phyloP scores from a whole-genome alignment of 768 basidiomycete species.

The Pulveroboletus sp. region DNA sequence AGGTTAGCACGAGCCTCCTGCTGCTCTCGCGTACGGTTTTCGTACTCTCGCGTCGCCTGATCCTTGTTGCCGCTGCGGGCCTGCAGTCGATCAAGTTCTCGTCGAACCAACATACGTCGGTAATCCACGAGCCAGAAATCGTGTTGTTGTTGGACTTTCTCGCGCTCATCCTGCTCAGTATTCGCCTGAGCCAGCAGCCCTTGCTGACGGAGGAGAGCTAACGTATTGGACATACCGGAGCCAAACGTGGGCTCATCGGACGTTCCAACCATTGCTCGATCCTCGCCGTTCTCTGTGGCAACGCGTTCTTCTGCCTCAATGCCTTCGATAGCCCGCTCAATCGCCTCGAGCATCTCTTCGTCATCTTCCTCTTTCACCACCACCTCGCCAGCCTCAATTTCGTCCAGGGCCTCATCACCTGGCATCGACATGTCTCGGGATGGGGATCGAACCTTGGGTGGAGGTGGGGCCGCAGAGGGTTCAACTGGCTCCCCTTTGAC shows the following conservation, averaged over 20 bases:
- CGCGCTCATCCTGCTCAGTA: constrained; percentile 67
- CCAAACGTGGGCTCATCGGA: constrained; percentile 75
- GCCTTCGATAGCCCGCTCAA: constrained; percentile 63
- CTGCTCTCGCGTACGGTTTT: constrained; percentile 88
- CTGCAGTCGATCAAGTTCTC: constrained; percentile 75
- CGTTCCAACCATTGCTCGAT: constrained; percentile 47
- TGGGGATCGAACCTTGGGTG: constrained; percentile 35
- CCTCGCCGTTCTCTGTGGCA: constrained; percentile 29
- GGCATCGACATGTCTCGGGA: constrained; percentile 54
- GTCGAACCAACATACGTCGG: constrained; percentile 65
- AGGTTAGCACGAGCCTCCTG: constrained; percentile 79
- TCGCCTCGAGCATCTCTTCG: constrained; percentile 72
- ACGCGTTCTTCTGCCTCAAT: constrained; percentile 52
- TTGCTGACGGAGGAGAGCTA: constrained; percentile 86
- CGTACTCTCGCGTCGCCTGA: constrained; percentile 90
- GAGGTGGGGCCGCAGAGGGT: constrained; percentile 21
- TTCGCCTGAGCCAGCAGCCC: constrained; percentile 71
- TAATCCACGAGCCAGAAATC: constrained; percentile 91
- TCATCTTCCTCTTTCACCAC: constrained; percentile 77
- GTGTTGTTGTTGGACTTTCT: constrained; percentile 74
- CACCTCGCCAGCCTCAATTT: constrained; percentile 80
- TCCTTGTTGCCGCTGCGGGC: constrained; percentile 81
- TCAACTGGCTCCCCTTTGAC: constrained; percentile 48
- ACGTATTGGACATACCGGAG: constrained; percentile 81
- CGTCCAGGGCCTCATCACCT: constrained; percentile 61